Evolutionary conservation across 768 basidiomycete genomes (phyloP).

Genomic region (Phanerochaete carnosa): DNA sequence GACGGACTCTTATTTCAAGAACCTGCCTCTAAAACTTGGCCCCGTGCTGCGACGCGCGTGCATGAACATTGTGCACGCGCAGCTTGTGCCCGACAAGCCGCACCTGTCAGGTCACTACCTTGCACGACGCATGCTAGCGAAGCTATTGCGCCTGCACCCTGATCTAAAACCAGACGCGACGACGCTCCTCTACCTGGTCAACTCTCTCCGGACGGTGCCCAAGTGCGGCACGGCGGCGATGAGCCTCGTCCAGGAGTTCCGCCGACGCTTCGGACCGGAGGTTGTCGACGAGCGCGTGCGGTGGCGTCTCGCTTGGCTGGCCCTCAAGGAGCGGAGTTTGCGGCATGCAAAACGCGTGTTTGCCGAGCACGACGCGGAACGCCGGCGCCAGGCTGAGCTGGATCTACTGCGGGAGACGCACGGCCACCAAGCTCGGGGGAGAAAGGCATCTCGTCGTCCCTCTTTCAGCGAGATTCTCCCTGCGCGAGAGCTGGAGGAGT

Average conservation of each 20-base stretch:
- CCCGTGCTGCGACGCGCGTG: constrained; percentile 28
- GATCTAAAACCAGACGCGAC: constrained; percentile 52
- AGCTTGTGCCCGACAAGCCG: constrained; percentile 27
- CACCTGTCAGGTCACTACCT: constrained; percentile 44
- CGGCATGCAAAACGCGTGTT: constrained; percentile 7
- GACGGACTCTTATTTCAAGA: constrained; percentile 45
- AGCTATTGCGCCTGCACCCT: constrained; percentile 44
- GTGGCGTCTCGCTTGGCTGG: constrained; percentile 54
- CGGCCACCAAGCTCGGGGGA: background rate
- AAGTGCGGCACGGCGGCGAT: constrained; percentile 55
- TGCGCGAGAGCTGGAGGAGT: constrained; percentile 7
- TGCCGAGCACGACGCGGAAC: constrained; percentile 12
- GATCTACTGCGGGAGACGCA: background rate
- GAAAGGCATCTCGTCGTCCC: background rate
- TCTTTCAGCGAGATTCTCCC: background rate
- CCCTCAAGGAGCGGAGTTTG: constrained; percentile 47
- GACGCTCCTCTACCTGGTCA: constrained; percentile 58
- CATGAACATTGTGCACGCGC: constrained; percentile 54
- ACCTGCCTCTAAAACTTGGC: constrained; percentile 43
- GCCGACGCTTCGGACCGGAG: constrained; percentile 50
- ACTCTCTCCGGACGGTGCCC: constrained; percentile 43
- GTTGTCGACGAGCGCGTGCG: constrained; percentile 58
- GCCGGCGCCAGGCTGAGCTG: constrained; percentile 1
- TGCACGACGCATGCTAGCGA: constrained; percentile 40
- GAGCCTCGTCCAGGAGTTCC: constrained; percentile 42